These are phyloP conservation scores for Fusarium oligoseptatum DNA, from an alignment of 2,329 filamentous ascomycete genomes.

Conservation along the genomic window DNA sequence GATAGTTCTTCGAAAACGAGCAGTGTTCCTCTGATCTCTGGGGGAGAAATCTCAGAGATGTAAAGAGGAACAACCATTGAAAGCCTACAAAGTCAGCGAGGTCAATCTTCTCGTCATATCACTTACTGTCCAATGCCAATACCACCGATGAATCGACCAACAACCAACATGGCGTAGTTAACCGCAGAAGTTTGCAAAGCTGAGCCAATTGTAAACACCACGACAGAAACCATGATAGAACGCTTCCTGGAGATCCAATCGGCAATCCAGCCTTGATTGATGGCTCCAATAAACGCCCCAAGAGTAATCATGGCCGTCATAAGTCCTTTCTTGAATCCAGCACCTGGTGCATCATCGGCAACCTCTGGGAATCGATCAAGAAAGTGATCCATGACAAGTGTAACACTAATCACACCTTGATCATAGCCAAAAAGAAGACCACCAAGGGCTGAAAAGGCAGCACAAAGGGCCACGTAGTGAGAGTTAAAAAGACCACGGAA, in stretches of 20 bases:
- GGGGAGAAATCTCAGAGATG: neutral
- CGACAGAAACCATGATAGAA: slow-evolving; percentile 51
- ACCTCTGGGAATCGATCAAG: slow-evolving; percentile 50
- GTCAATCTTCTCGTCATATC: neutral
- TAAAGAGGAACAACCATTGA: neutral
- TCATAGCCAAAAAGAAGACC: slow-evolving; percentile 56
- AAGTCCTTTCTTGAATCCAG: slow-evolving; percentile 55
- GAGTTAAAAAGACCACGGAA: neutral
- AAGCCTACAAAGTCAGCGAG: neutral
- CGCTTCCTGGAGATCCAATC: slow-evolving; percentile 50
- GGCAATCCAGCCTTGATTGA: slow-evolving; percentile 55
- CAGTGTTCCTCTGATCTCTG: neutral
- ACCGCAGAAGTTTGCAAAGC: neutral
- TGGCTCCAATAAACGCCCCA: slow-evolving; percentile 61
- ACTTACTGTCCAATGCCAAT: neutral
- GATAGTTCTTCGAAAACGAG: neutral
- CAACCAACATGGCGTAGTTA: neutral
- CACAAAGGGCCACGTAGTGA: slow-evolving; percentile 45
- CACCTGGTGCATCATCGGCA: slow-evolving; percentile 51
- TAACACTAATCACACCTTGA: slow-evolving; percentile 57
- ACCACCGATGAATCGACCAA: neutral
- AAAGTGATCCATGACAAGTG: slow-evolving; percentile 52
- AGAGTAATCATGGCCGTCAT: slow-evolving; percentile 63
- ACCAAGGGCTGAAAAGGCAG: slow-evolving; percentile 52
- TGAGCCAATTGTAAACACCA: slow-evolving; percentile 56